Base-by-base conservation (phyloP, 78 protist genomes). In the Dictyostelium capitatum region DNA sequence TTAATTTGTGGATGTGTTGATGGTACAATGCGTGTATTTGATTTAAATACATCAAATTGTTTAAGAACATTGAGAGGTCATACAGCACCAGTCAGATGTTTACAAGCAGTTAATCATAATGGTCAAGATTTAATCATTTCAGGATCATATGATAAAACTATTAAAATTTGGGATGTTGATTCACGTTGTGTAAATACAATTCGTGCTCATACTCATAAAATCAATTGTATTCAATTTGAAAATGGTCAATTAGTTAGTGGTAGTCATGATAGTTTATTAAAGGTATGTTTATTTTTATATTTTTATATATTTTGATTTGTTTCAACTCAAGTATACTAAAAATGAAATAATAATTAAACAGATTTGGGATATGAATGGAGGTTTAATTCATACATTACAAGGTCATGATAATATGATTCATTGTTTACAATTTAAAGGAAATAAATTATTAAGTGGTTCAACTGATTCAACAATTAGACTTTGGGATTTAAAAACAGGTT, bases 321-420 rank as follows among this genome's bases (percentile, higher is more conserved):
- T n/a, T n/a, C n/a, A n/a, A n/a, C n/a, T n/a, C n/a, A n/a, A n/a
- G n/a, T n/a, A n/a, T n/a, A n/a, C n/a, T n/a, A n/a, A n/a, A n/a
- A n/a, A n/a, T n/a, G n/a, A n/a, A n/a, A n/a, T n/a, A n/a, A n/a
- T n/a, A n/a, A n/a, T n/a, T 41, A 11, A 14, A 37, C 1, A 81
- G 77, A 80, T 87, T 20, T 87, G 93, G 93, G 93, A 87, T 51
- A 87, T 87, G 93, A 87, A 59, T 51, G 93, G 93, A 0, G 75
- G 74, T 20, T 50, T 87, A 28, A 87, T 87, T 19, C 93, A 77
- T 41, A 87, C 93, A 30, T 48, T 87, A 51, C 83, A 87, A 37
- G 93, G 93, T n/a, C 93, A 87, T 51, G 93, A 87, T 25, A 87
- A 87, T 65, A 87, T 87, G 93, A 87, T 87, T 51, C 93, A 87